Conservation (phyloP, 2,329 filamentous ascomycete genomes). For the Rasamsonia emersonii region DNA sequence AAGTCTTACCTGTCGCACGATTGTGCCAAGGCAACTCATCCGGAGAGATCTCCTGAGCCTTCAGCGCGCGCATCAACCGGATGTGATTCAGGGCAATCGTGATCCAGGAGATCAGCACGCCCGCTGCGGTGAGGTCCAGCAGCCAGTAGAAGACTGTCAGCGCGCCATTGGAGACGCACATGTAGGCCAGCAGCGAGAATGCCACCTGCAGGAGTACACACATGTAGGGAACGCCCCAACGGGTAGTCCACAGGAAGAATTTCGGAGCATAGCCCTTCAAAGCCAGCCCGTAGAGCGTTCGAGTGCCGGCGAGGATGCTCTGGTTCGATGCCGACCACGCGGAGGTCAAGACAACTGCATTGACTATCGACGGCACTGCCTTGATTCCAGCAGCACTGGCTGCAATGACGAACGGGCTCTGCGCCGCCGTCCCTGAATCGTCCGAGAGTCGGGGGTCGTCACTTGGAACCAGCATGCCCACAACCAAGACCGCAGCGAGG, state of each 20-base stretch:
- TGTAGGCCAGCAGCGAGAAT: slow-evolving; percentile 59
- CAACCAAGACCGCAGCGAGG: slow-evolving; percentile 9
- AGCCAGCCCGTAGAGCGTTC: slow-evolving; percentile 60
- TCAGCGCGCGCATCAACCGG: slow-evolving; percentile 46
- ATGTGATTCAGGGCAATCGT: slow-evolving; percentile 53
- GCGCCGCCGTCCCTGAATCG: slow-evolving; percentile 14
- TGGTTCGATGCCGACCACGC: slow-evolving; percentile 37
- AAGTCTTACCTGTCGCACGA: slow-evolving; percentile 42
- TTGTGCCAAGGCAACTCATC: slow-evolving; percentile 54
- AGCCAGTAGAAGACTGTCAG: slow-evolving; percentile 47
- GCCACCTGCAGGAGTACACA: slow-evolving; percentile 36
- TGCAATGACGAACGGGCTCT: slow-evolving; percentile 38
- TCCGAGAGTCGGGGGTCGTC: slow-evolving; percentile 7
- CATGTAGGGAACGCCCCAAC: slow-evolving; percentile 36
- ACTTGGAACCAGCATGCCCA: slow-evolving; percentile 10
- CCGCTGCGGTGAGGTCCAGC: slow-evolving; percentile 50
- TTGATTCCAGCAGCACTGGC: slow-evolving; percentile 29
- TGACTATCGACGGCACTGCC: slow-evolving; percentile 32
- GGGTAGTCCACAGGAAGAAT: slow-evolving; percentile 34
- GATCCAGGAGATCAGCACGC: slow-evolving; percentile 57
- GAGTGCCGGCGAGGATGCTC: slow-evolving; percentile 43
- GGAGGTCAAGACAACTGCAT: slow-evolving; percentile 34
- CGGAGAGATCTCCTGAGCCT: slow-evolving; percentile 45
- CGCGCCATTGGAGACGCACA: slow-evolving; percentile 57
- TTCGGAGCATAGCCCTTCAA: slow-evolving; percentile 37